These are phyloP conservation scores for Laburnicola sp. DNA, from an alignment of 2,329 filamentous ascomycete genomes.

Conservation along the genomic window DNA sequence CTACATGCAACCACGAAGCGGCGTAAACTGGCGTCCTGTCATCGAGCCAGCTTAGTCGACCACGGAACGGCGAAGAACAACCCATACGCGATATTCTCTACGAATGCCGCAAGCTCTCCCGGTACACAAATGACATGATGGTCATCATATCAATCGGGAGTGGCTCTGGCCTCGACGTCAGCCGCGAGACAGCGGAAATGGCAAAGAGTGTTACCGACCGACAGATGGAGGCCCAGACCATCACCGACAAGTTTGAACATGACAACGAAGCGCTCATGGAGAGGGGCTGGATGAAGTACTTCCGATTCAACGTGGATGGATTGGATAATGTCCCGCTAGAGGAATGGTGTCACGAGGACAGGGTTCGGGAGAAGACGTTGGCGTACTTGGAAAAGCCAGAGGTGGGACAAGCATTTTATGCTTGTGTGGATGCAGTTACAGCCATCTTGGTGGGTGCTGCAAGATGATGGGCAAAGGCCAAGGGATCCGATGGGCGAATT, in stretches of 20 bases:
- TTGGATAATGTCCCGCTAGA: constrained; percentile 34
- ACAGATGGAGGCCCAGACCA: constrained; percentile 19
- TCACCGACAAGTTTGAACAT: constrained; percentile 28
- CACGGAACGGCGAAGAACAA: constrained; percentile 39
- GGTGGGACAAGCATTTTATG: constrained; percentile 30
- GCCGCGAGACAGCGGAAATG: constrained; percentile 30
- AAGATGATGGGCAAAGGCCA: neutral
- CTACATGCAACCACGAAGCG: constrained; percentile 23
- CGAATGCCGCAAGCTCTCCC: constrained; percentile 37
- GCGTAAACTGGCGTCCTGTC: constrained; percentile 22
- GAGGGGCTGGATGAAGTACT: constrained; percentile 38
- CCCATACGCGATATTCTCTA: constrained; percentile 34
- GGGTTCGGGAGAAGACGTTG: constrained; percentile 33
- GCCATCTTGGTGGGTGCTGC: constrained; percentile 20
- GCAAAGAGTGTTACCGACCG: constrained; percentile 29
- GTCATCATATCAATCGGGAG: constrained; percentile 37
- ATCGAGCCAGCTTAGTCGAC: constrained; percentile 36
- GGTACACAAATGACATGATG: constrained; percentile 37
- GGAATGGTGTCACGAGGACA: constrained; percentile 33
- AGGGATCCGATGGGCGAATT: neutral
- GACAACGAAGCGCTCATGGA: constrained; percentile 32
- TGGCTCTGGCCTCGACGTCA: constrained; percentile 25
- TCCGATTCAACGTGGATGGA: constrained; percentile 35
- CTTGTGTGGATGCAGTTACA: constrained; percentile 35
- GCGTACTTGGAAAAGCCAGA: constrained; percentile 31